Evolutionary conservation across 2,329 filamentous ascomycete species (phyloP), one percentile per base, ranked within the genome.

Genomic region (Lachnellula occidentalis): DNA sequence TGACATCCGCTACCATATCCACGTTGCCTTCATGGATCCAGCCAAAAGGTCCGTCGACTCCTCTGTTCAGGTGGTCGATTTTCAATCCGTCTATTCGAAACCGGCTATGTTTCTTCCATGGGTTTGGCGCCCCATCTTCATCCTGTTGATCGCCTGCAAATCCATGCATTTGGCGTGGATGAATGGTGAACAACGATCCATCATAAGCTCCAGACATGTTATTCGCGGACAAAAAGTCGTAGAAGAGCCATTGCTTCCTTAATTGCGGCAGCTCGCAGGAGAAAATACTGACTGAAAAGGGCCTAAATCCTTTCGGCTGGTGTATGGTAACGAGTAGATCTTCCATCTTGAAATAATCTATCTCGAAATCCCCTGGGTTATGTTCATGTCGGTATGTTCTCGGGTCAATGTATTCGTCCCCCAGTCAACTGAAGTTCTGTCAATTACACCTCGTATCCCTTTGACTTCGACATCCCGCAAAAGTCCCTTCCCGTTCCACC

Each of bases 21-120:
- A 99, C 91, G 59, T 94, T 95, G 34, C 94, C 94, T 72, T 97
- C 90, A 62, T 95, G 88, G 51, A 99, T 99, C 94, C 94, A 99
- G 3, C 90, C 92, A 70, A 99, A 96, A 0, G 92, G 92, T 0
- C 94, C 94, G 58, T 94, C 85, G 17, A 96, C 90, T 22, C 92
- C 92, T 42, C 91, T 84, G 68, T 99, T 99, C 9, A 99, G 78
- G 70, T 99, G 94, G 65, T 97, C 94, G 52, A 99, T 96, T 68
- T 87, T 95, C 9, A 99, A 78, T 0, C 87, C 91, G 67, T 99
- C 94, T 55, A 99, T 95, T 5, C 94, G 84, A 55, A 97, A 83
- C 22, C 94, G 83, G 67, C 87, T 96, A 62, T 96, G 92, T 71
- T 96, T 97, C 73, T 97, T 96, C 92, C 92, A 99, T 0, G 85